These are phyloP conservation scores for Diospyros lotus DNA, from an alignment of 148 eudicot genomes.

Conservation along the genomic window DNA sequence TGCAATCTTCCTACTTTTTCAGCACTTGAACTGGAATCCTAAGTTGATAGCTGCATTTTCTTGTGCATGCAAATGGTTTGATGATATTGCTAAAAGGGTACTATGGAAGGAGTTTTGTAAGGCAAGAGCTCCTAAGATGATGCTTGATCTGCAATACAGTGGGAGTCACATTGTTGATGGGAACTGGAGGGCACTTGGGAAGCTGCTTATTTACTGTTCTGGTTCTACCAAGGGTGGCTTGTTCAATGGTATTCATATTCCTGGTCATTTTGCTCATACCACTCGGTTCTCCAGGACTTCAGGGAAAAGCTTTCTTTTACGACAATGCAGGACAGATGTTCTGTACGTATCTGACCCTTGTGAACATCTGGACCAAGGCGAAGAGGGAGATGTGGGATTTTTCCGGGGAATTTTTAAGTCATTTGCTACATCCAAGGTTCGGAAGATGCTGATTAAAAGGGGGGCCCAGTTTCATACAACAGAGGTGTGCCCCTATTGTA, in stretches of 20 bases:
- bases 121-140: slow-evolving; percentile 93
- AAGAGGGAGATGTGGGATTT: slow-evolving; percentile 83
- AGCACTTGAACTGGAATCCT: slow-evolving; percentile 85
- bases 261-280: slow-evolving; percentile 84
- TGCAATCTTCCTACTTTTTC: slow-evolving; percentile 65
- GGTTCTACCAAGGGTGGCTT: slow-evolving; percentile 65
- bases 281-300: slow-evolving; percentile 93
- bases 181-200: slow-evolving; percentile 96
- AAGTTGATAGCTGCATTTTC: slow-evolving; percentile 83
- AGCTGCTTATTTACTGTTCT: slow-evolving; percentile 87
- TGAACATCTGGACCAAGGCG: slow-evolving; percentile 94
- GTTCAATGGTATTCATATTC: slow-evolving; percentile 51
- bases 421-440: slow-evolving; percentile 69
- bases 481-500: slow-evolving; percentile 81
- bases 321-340: slow-evolving; percentile 85
- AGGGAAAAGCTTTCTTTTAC: slow-evolving; percentile 87
- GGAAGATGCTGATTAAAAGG: slow-evolving; percentile 70
- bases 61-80: slow-evolving; percentile 91
- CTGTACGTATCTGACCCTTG: slow-evolving; percentile 95
- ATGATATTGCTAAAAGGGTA: slow-evolving; percentile 89
- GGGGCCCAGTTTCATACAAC: slow-evolving; percentile 64
- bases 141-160: slow-evolving; percentile 74
- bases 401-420: slow-evolving; percentile 90
- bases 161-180: slow-evolving; percentile 90
- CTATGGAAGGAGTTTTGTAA: slow-evolving; percentile 93